Evolutionary conservation across 805 yeast species (phyloP).

Genomic region (Candida quercuum): DNA sequence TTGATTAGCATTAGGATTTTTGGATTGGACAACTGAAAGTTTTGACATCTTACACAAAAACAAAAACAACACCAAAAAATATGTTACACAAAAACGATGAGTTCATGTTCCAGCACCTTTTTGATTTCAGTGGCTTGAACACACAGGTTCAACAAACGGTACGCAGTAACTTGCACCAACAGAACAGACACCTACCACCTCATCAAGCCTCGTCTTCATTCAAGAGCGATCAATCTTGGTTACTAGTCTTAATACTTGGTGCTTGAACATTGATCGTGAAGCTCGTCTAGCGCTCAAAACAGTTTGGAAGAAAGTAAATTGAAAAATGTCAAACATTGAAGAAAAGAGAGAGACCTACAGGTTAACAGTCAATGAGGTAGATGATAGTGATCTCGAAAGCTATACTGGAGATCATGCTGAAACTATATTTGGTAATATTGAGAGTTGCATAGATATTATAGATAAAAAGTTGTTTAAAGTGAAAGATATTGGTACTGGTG

Average conservation of each 20-base stretch:
- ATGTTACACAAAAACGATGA: slow-evolving; percentile 19
- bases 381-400: no score
- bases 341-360: no score
- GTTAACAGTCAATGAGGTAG: no score
- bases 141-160: slow-evolving; percentile 3
- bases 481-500: no score
- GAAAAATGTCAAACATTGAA: no score
- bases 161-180: neutral
- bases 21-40: neutral
- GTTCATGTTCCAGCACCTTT: slow-evolving; percentile 6
- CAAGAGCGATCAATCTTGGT: slow-evolving; percentile 23
- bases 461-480: no score
- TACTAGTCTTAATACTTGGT: slow-evolving; percentile 18
- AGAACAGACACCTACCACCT: slow-evolving; percentile 1
- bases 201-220: neutral
- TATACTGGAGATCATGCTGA: no score
- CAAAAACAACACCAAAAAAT: neutral
- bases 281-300: neutral
- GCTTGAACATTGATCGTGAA: slow-evolving; percentile 7
- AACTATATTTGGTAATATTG: no score
- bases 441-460: no score
- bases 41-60: neutral
- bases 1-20: no score
- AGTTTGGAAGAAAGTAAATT: neutral
- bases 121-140: slow-evolving; percentile 16